These are phyloP conservation scores for Aquilaria malaccensis DNA, from an alignment of 345 rosid species.

Conservation along the genomic window DNA sequence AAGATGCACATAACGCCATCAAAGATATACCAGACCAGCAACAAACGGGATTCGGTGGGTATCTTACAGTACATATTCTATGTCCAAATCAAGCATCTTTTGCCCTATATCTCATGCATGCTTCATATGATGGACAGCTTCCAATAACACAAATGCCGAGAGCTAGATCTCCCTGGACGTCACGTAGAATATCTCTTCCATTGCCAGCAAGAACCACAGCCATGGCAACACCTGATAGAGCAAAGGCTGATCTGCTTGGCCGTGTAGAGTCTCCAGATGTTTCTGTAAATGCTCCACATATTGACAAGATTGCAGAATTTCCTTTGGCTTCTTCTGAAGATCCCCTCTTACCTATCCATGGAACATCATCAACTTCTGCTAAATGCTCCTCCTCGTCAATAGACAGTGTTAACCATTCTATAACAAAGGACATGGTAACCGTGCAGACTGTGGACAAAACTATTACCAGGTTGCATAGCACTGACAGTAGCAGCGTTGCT, in stretches of 20 bases:
- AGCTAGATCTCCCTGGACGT: slow-evolving; percentile 23
- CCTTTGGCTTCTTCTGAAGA: slow-evolving; percentile 50
- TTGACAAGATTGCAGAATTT: slow-evolving; percentile 87
- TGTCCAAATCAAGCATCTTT: not conserved
- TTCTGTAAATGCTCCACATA: slow-evolving; percentile 83
- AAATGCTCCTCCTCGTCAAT: slow-evolving; percentile 37
- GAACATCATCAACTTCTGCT: slow-evolving; percentile 33
- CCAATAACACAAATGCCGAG: slow-evolving; percentile 30
- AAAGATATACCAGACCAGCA: slow-evolving; percentile 27
- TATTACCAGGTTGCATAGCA: slow-evolving; percentile 17
- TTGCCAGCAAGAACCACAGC: slow-evolving; percentile 25
- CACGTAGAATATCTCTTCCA: slow-evolving; percentile 75
- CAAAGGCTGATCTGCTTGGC: slow-evolving; percentile 25
- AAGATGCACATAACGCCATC: slow-evolving; percentile 37
- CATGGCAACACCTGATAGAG: slow-evolving; percentile 23
- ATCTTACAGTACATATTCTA: not conserved
- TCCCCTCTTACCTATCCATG: slow-evolving; percentile 27
- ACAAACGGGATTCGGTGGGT: slow-evolving; percentile 40
- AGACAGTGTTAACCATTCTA: slow-evolving; percentile 33
- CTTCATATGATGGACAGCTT: slow-evolving; percentile 30
- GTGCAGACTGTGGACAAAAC: slow-evolving; percentile 32
- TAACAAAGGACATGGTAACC: slow-evolving; percentile 83
- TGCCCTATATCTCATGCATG: no score
- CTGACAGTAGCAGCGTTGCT: slow-evolving; percentile 22
- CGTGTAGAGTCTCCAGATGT: slow-evolving; percentile 55